Percentiles rank a stretch among this genome's conserved stretches.
Evolutionary conservation across 331 rosid species (phyloP).

Genomic region (Spiraea crenata): DNA sequence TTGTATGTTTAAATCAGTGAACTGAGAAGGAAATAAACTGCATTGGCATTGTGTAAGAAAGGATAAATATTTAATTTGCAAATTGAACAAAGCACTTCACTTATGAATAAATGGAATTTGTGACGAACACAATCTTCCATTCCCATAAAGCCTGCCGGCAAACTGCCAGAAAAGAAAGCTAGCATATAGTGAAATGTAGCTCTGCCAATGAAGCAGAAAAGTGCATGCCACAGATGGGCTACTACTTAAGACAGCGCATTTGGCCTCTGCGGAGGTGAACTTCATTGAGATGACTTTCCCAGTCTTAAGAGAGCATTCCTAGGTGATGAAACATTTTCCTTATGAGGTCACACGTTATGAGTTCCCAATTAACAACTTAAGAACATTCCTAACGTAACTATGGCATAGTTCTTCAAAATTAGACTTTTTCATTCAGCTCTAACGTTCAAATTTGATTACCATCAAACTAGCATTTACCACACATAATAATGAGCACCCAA

Average conservation of each 20-base stretch:
- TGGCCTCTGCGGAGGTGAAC: background rate
- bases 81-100: background rate
- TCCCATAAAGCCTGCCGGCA: background rate
- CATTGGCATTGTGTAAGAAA: background rate
- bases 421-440: background rate
- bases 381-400: background rate
- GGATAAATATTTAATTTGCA: background rate
- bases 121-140: background rate
- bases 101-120: background rate
- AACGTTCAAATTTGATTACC: background rate
- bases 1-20: background rate
- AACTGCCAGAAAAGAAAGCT: background rate
- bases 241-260: background rate
- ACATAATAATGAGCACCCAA: conserved; percentile 7
- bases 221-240: background rate
- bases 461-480: conserved; percentile 9
- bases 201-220: background rate
- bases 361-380: background rate
- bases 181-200: background rate
- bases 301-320: background rate
- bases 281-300: background rate
- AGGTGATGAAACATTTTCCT: background rate
- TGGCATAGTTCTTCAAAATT: conserved; percentile 1
- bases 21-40: background rate
- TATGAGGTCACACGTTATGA: background rate